These are phyloP conservation scores for Alternaria atra DNA, from an alignment of 2,329 filamentous ascomycete species.

Conservation along the genomic window DNA sequence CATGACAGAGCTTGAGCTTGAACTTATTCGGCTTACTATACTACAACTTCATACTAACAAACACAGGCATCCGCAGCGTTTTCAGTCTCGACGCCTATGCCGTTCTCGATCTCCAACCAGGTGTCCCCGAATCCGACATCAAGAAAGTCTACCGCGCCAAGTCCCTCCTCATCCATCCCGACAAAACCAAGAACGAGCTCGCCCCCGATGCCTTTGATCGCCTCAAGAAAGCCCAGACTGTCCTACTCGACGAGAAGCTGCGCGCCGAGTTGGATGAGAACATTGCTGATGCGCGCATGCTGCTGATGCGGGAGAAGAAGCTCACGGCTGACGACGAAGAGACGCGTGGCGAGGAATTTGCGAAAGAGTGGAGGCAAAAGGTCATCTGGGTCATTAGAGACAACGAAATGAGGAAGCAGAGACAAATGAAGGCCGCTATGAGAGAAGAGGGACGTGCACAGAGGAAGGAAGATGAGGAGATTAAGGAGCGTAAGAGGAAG, in stretches of 20 bases:
- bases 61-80: slow-evolving; percentile 76
- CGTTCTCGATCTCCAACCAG: slow-evolving; percentile 93
- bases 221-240: slow-evolving; percentile 90
- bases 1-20: no score
- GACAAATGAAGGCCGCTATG: slow-evolving; percentile 92
- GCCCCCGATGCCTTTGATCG: slow-evolving; percentile 97
- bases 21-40: no score
- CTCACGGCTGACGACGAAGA: slow-evolving; percentile 90
- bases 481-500: slow-evolving; percentile 68
- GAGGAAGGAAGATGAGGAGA: slow-evolving; percentile 83
- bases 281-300: slow-evolving; percentile 93
- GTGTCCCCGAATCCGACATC: slow-evolving; percentile 95
- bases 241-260: slow-evolving; percentile 93
- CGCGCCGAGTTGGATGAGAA: slow-evolving; percentile 88
- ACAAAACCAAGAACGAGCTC: slow-evolving; percentile 90
- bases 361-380: slow-evolving; percentile 88
- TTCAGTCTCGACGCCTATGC: slow-evolving; percentile 90
- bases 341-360: slow-evolving; percentile 83
- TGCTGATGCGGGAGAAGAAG: slow-evolving; percentile 93
- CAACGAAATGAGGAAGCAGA: slow-evolving; percentile 82
- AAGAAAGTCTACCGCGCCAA: slow-evolving; percentile 94
- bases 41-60: neutral
- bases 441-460: slow-evolving; percentile 94
- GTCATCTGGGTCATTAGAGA: slow-evolving; percentile 89
- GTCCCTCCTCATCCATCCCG: slow-evolving; percentile 98